Conservation (phyloP, 2,329 filamentous ascomycete species). For the Fusarium mundagurra region DNA sequence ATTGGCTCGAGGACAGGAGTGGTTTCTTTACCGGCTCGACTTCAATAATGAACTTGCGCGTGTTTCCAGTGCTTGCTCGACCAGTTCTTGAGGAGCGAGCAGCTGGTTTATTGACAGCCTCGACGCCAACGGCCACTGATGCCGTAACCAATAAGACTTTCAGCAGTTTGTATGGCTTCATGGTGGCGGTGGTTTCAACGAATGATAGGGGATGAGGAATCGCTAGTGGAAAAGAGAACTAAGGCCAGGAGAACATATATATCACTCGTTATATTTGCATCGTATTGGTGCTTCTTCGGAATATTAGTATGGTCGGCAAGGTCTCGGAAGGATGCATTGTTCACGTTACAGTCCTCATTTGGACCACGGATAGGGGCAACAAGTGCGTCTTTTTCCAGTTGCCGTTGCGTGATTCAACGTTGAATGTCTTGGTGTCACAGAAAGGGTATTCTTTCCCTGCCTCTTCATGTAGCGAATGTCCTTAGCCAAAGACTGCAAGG, state of each 20-base stretch:
- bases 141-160: constrained; percentile 14
- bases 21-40: constrained; percentile 37
- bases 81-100: not conserved
- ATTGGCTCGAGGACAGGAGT: not conserved
- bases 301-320: constrained; percentile 31
- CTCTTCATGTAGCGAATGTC: not conserved
- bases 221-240: not conserved
- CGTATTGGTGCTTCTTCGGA: constrained; percentile 32
- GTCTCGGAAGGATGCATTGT: constrained; percentile 35
- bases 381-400: constrained; percentile 7
- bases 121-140: constrained; percentile 11
- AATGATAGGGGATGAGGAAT: not conserved
- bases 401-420: constrained; percentile 4
- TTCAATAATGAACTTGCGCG: constrained; percentile 42
- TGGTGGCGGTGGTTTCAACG: not conserved
- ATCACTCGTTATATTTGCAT: not conserved
- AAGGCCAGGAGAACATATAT: constrained; percentile 7
- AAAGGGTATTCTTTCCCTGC: not conserved
- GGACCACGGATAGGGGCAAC: constrained; percentile 19
- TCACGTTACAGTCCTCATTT: constrained; percentile 21
- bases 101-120: not conserved
- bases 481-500: not conserved
- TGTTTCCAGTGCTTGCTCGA: constrained; percentile 11
- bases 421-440: constrained; percentile 6
- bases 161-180: constrained; percentile 33